phyloP scores from a whole-genome alignment of 202 grass and related monocot genomes.

The Sporobolus alterniflorus region DNA sequence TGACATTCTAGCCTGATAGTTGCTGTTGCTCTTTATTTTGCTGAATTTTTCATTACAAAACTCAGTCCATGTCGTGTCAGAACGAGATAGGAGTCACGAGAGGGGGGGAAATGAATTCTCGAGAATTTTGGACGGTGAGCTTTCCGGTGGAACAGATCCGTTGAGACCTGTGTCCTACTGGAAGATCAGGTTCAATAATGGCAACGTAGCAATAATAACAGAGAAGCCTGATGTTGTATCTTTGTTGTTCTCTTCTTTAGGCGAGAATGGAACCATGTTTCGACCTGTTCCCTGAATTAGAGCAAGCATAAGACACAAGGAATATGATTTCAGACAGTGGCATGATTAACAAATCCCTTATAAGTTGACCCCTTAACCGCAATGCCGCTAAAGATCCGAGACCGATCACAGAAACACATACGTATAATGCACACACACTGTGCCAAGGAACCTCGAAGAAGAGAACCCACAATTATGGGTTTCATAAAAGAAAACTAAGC shows the following conservation, averaged over 20 bases:
- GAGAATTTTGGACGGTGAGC: constrained; percentile 35
- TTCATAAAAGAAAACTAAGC: too few relatives aligned
- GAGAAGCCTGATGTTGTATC: too few relatives aligned
- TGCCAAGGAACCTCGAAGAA: not conserved
- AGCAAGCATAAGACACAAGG: constrained; percentile 26
- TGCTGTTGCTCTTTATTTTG: not conserved
- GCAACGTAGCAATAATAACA: too few relatives aligned
- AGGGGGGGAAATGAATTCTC: not conserved
- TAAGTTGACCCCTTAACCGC: constrained; percentile 28
- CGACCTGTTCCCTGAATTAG: too few relatives aligned
- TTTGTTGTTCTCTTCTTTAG: too few relatives aligned
- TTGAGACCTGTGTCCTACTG: too few relatives aligned
- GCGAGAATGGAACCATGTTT: too few relatives aligned
- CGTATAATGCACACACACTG: not conserved
- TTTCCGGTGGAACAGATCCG: not conserved
- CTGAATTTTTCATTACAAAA: not conserved
- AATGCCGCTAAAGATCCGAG: not conserved
- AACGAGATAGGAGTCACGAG: not conserved
- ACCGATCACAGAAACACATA: constrained; percentile 19
- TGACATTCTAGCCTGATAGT: not conserved
- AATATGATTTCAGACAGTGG: not conserved
- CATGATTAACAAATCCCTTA: not conserved
- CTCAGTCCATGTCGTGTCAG: constrained; percentile 13
- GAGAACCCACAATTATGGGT: too few relatives aligned
- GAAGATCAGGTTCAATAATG: too few relatives aligned